Evolutionary conservation across 345 rosid species (phyloP).

Genomic region (Orychophragmus violaceus): DNA sequence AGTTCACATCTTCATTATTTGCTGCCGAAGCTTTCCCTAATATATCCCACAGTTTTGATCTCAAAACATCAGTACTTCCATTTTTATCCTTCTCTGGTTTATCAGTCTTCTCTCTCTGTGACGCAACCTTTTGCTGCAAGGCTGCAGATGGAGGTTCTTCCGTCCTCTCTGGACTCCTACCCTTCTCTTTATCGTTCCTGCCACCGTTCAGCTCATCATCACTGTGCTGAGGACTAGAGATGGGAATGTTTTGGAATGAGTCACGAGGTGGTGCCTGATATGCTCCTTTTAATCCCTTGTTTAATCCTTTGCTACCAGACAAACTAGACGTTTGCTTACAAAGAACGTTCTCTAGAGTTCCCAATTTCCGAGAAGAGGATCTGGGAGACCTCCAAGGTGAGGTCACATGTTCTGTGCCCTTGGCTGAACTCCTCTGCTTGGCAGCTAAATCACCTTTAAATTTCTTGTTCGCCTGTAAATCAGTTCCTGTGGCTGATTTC

Average conservation of each 20-base stretch:
- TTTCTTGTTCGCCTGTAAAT: constrained; percentile 30
- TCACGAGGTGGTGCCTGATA: constrained; percentile 33
- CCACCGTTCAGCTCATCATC: constrained; percentile 31
- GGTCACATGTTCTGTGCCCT: constrained; percentile 34
- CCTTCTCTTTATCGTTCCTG: constrained; percentile 30
- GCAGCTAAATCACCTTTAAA: constrained; percentile 27
- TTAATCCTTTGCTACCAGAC: constrained; percentile 29
- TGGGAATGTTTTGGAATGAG: constrained; percentile 16
- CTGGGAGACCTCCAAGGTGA: constrained; percentile 61
- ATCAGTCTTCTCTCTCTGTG: constrained; percentile 30
- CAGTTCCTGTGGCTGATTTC: constrained; percentile 26
- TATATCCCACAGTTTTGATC: constrained; percentile 74
- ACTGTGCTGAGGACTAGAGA: constrained; percentile 34
- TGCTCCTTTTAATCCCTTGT: constrained; percentile 33
- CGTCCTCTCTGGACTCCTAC: constrained; percentile 34
- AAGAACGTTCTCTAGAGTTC: constrained; percentile 34
- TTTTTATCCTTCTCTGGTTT: constrained; percentile 35
- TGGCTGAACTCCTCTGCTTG: constrained; percentile 33
- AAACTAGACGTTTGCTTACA: constrained; percentile 29
- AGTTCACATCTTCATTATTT: constrained; percentile 43
- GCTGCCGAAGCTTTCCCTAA: constrained; percentile 60
- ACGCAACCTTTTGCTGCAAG: constrained; percentile 30
- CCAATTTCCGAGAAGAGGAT: constrained; percentile 33
- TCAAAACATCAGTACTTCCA: constrained; percentile 54
- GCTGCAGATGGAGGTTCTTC: constrained; percentile 46